Evolutionary conservation across 495 filamentous ascomycete species (phyloP).

Genomic region (Letharia lupina): DNA sequence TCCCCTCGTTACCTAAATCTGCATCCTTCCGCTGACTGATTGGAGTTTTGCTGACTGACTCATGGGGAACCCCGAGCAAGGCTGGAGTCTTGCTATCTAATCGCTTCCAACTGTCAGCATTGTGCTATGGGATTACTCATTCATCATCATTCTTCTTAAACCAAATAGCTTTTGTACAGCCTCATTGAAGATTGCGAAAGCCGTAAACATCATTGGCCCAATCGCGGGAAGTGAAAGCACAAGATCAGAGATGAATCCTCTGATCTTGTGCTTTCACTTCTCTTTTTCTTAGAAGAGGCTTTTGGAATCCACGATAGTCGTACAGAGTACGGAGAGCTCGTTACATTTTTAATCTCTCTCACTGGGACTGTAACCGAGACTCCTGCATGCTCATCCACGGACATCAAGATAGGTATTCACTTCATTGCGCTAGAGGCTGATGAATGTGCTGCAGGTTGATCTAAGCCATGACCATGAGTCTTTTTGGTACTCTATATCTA

Average conservation of each 20-base stretch:
- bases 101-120: neutral
- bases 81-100: neutral
- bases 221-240: neutral
- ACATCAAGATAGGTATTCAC: neutral
- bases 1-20: neutral
- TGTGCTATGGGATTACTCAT: neutral
- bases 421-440: neutral
- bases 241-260: neutral
- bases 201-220: neutral
- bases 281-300: neutral
- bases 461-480: neutral
- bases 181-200: neutral
- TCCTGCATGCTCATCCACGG: neutral
- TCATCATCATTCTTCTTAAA: neutral
- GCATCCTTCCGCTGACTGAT: conserved; percentile 8
- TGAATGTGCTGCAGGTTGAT: neutral
- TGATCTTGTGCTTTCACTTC: neutral
- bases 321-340: neutral
- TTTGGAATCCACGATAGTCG: neutral
- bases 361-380: neutral
- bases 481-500: neutral
- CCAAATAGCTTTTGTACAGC: neutral
- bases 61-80: neutral
- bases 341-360: neutral
- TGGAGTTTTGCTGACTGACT: neutral